Conservation (phyloP, 140 eudicot species). For the Flaveria floridana region DNA sequence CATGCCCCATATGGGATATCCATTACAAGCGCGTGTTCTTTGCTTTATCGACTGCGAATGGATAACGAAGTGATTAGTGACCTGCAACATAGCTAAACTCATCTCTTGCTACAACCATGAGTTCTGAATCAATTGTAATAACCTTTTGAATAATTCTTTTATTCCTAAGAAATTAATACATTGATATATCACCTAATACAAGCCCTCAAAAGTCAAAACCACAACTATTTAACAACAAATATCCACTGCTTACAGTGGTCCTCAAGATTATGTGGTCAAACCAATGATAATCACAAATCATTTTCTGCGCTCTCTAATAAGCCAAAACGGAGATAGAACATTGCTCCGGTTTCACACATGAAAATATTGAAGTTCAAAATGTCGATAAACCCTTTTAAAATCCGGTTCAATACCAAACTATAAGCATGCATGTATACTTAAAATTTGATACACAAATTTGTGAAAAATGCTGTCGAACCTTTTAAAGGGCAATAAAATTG, state of each 20-base stretch:
- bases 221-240: background rate
- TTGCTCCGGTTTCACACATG: background rate
- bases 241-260: background rate
- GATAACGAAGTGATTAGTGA: slow-evolving; percentile 4
- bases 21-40: slow-evolving; percentile 23
- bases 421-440: background rate
- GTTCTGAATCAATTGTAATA: background rate
- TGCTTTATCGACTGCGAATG: background rate
- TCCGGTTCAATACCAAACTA: background rate
- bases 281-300: background rate
- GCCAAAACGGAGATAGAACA: background rate
- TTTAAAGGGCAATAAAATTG: background rate
- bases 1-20: slow-evolving; percentile 33
- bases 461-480: background rate
- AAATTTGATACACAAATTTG: background rate
- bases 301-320: background rate
- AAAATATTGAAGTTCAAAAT: background rate
- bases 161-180: background rate
- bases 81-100: background rate
- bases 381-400: background rate
- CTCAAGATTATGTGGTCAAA: background rate
- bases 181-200: background rate
- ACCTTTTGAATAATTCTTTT: background rate
- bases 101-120: background rate
- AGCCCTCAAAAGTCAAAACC: background rate